Base-by-base conservation (phyloP, 345 rosid genomes). In the Sapria himalayana region DNA sequence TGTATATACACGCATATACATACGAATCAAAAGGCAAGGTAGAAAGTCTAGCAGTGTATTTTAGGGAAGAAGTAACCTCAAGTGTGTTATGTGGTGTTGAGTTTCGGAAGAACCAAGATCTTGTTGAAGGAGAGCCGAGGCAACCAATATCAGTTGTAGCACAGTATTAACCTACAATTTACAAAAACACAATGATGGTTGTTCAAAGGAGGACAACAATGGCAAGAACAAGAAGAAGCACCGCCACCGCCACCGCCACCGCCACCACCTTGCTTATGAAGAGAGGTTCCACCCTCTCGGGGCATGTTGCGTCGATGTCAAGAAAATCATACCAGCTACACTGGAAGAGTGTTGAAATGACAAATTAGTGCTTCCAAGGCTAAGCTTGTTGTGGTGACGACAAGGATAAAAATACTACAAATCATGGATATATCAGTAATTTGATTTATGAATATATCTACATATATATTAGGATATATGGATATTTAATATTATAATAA, bases 231-330 rank as follows among this genome's bases (percentile, higher is more conserved):
- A 21, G 25, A 11, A 23, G 29, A 19, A 19, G 19, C 20, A n/a
- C n/a, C n/a, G n/a, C n/a, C n/a, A n/a, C n/a, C n/a, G n/a, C n/a
- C n/a, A n/a, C n/a, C n/a, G n/a, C n/a, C n/a, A n/a, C n/a, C n/a
- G n/a, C n/a, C n/a, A n/a, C n/a, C 52, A 78, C 98, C 89, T 89
- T 89, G 71, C 98, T 79, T 54, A 82, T 66, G 61, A 70, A 74
- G 41, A 89, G 74, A 44, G 98, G 94, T 57, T 82, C 65, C 19
- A 89, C 76, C 66, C 79, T 89, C 71, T 66, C 70, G 1, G 64
- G 71, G 23, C 32, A 39, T 41, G 91, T 54, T 41, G 93, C 91
- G 46, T 89, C 78, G 19, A 89, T 70, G 60, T 89, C 73, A 58
- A 79, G 57, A 58, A 79, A 89, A 49, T 76, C 85, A 41, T 45